Evolutionary conservation across 805 yeast species (phyloP), one percentile per base, ranked within the genome.

Genomic region (Myxozyma kluyveri): DNA sequence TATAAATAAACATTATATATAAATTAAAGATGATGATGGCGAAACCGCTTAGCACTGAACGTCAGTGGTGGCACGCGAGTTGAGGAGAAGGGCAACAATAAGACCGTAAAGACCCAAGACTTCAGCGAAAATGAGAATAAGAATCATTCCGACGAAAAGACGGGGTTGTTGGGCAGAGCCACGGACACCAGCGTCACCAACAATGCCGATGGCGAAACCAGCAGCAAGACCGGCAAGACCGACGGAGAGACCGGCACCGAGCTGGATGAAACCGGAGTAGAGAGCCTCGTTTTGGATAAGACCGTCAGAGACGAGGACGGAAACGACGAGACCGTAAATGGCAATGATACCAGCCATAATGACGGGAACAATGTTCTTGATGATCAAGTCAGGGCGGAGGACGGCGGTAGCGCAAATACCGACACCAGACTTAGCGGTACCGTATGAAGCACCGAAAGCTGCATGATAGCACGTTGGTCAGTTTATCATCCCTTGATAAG

Each of bases 371-470:
- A 93, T 60, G 56, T 50, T 66, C 62, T 85, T 87, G 98, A 93
- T 93, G 65, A 93, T 89, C 65, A 93, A 76, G 66, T 93, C 99
- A 10, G 99, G 99, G 68, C 87, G 86, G 74, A 91, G 93, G 42
- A 96, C 86, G 76, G 98, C 97, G 61, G 93, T 89, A 77, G 98
- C 99, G 29, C 97, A 75, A 64, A 93, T 93, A 78, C 99, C 99
- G 59, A 93, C 84, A 53, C 99, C 99, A 41, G 96, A 86, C 72
- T 93, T 93, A 57, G 98, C 98, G 2, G 98, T 91, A 52, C 99
- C 99, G 61, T 89, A 84, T 56, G 98, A 98, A 3, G 99, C 98
- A 57, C 99, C 99, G n/a, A 91, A 84, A 66, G 96, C 88, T 52
- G 95, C 33, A 6, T n/a, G 32, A 21, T n/a, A n/a, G n/a, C n/a